Percentiles rank a stretch among this genome's conserved stretches.
Evolutionary conservation across 257 asterid species (phyloP).

Genomic region (Rubia yunnanensis): DNA sequence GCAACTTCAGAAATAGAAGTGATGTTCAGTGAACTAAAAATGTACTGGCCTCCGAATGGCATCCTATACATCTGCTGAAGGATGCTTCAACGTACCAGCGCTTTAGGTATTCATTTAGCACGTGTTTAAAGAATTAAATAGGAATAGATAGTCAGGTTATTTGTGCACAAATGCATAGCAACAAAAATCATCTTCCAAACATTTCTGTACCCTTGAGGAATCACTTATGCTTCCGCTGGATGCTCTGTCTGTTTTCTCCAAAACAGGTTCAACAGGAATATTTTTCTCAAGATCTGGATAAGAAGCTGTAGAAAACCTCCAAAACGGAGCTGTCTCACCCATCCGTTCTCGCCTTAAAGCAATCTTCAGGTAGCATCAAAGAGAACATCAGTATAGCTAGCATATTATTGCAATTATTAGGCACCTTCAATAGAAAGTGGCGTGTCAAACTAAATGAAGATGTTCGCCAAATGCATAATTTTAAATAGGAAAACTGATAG

Average conservation of each 20-base stretch:
- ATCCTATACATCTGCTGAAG: not conserved
- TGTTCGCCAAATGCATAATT: not conserved
- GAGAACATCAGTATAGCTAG: conserved; percentile 10
- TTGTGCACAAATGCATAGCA: conserved; percentile 4
- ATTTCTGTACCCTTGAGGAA: conserved; percentile 38
- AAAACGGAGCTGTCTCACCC: conserved; percentile 87
- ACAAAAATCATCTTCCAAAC: conserved; percentile 11
- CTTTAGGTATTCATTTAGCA: not conserved
- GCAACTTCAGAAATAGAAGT: not conserved
- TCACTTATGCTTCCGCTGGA: conserved; percentile 24
- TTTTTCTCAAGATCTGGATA: conserved; percentile 68
- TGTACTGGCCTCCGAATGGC: not conserved
- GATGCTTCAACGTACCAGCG: not conserved
- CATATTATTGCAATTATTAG: not conserved
- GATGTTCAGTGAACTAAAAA: not conserved
- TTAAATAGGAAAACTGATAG: not conserved
- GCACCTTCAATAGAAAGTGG: not conserved
- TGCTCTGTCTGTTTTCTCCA: conserved; percentile 13
- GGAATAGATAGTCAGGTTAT: not conserved
- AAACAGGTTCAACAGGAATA: conserved; percentile 20
- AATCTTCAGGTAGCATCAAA: conserved; percentile 38
- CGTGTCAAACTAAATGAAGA: not conserved
- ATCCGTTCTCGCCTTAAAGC: conserved; percentile 77
- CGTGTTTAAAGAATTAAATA: not conserved
- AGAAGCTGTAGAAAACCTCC: conserved; percentile 85